Percentiles rank a stretch among this genome's conserved stretches.
phyloP scores from a whole-genome alignment of 2,329 filamentous ascomycete genomes.

The Fusarium liriodendri region DNA sequence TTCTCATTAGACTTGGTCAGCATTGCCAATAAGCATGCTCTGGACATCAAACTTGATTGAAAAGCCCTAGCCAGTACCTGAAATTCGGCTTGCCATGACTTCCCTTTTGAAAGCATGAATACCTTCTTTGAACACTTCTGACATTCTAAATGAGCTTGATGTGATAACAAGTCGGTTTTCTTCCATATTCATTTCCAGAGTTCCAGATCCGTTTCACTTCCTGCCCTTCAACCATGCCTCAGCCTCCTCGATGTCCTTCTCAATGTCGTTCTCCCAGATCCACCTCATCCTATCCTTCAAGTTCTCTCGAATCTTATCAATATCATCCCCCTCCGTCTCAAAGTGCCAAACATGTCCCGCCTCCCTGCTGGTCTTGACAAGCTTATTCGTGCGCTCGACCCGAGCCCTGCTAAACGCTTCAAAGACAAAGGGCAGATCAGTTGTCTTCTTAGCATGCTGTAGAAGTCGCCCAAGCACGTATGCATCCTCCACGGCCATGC shows the following conservation, averaged over 20 bases:
- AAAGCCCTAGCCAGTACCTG: background rate
- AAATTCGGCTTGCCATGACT: background rate
- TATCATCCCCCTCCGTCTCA: slow-evolving; percentile 14
- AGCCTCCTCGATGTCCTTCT: background rate
- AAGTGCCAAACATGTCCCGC: slow-evolving; percentile 18
- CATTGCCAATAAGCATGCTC: background rate
- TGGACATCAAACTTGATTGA: background rate
- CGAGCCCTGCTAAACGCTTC: slow-evolving; percentile 11
- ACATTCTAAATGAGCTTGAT: background rate
- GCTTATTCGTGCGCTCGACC: slow-evolving; percentile 4
- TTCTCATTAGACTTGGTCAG: background rate
- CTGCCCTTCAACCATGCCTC: background rate
- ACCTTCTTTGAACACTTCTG: background rate
- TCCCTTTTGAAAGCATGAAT: background rate
- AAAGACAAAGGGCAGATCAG: slow-evolving; percentile 8
- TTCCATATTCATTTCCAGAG: background rate
- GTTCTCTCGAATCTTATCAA: slow-evolving; percentile 9
- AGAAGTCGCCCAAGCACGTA: slow-evolving; percentile 36
- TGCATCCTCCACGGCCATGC: slow-evolving; percentile 48
- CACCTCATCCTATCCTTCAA: slow-evolving; percentile 7
- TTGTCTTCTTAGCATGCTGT: background rate
- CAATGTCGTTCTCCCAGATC: slow-evolving; percentile 12
- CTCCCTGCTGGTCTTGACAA: slow-evolving; percentile 11
- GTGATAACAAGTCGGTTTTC: background rate
- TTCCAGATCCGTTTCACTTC: background rate